phyloP scores from a whole-genome alignment of 1,139 yeast genomes.

The Schizosaccharomyces versatilis region DNA sequence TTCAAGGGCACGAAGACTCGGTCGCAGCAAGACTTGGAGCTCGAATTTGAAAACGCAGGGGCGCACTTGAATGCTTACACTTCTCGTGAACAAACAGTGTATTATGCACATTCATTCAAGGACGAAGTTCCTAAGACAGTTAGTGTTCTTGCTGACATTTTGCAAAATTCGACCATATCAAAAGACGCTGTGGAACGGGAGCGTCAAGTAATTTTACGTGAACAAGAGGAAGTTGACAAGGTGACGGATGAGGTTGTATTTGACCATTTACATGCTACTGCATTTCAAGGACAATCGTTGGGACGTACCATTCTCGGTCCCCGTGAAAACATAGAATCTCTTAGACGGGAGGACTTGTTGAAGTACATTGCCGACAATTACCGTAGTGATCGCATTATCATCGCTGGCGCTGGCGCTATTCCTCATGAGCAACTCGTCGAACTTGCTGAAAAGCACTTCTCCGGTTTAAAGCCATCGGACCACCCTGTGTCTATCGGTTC shows the following conservation, averaged over 20 bases:
- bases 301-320: conserved; percentile 98
- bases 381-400: conserved; percentile 91
- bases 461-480: conserved; percentile 47
- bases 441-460: conserved; percentile 56
- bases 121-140: conserved; percentile 67
- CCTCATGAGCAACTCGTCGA: conserved; percentile 64
- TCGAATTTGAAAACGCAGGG: conserved; percentile 89
- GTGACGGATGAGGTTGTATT: conserved; percentile 96
- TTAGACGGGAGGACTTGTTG: conserved; percentile 51
- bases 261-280: conserved; percentile 85
- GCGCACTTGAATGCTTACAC: conserved; percentile 49
- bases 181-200: conserved; percentile 77
- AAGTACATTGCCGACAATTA: conserved; percentile 68
- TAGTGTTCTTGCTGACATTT: conserved; percentile 69
- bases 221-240: conserved; percentile 91
- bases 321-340: conserved; percentile 60
- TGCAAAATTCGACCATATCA: conserved; percentile 68
- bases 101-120: conserved; percentile 72
- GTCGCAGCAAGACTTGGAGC: conserved; percentile 64
- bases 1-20: conserved; percentile 78
- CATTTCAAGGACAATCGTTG: conserved; percentile 72
- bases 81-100: conserved; percentile 76
- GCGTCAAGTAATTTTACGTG: conserved; percentile 86
- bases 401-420: conserved; percentile 87
- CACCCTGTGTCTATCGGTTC: conserved; percentile 51